Evolutionary conservation across 257 asterid species (phyloP).

Genomic region (Solanum virginianum): DNA sequence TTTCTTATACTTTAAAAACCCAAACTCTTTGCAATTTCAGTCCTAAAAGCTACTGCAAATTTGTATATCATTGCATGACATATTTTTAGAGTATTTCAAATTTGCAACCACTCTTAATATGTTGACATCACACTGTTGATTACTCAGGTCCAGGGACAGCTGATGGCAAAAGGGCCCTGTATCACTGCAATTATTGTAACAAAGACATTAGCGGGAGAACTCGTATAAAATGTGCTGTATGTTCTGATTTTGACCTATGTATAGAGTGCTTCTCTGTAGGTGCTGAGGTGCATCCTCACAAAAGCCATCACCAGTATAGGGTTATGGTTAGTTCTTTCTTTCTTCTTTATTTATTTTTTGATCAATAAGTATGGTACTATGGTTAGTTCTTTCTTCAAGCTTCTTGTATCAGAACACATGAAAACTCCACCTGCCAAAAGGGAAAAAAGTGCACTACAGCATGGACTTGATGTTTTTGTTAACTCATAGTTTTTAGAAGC

Average conservation of each 20-base stretch:
- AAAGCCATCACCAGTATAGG: conserved; percentile 64
- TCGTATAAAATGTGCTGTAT: conserved; percentile 79
- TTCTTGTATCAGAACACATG: background rate
- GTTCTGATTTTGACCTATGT: conserved; percentile 80
- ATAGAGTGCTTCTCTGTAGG: conserved; percentile 88
- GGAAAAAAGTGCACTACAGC: background rate
- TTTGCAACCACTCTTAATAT: background rate
- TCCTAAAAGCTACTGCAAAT: background rate
- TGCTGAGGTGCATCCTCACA: conserved; percentile 79
- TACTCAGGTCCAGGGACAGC: conserved; percentile 53
- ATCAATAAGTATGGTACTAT: background rate
- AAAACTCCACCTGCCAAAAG: background rate
- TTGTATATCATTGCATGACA: background rate
- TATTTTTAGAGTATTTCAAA: background rate
- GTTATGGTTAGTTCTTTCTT: conserved; percentile 51
- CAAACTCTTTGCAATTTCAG: background rate
- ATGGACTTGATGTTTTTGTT: background rate
- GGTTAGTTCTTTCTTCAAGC: background rate
- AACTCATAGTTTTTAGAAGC: background rate
- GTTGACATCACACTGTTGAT: conserved; percentile 3
- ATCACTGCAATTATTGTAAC: conserved; percentile 80
- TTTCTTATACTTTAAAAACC: background rate
- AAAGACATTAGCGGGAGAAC: conserved; percentile 68
- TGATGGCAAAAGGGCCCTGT: conserved; percentile 70
- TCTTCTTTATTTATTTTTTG: background rate